Percentiles rank a stretch among this genome's conserved stretches.
These are phyloP conservation scores for Antarctomyces pellizariae DNA, from an alignment of 495 filamentous ascomycete genomes.

Conservation along the genomic window DNA sequence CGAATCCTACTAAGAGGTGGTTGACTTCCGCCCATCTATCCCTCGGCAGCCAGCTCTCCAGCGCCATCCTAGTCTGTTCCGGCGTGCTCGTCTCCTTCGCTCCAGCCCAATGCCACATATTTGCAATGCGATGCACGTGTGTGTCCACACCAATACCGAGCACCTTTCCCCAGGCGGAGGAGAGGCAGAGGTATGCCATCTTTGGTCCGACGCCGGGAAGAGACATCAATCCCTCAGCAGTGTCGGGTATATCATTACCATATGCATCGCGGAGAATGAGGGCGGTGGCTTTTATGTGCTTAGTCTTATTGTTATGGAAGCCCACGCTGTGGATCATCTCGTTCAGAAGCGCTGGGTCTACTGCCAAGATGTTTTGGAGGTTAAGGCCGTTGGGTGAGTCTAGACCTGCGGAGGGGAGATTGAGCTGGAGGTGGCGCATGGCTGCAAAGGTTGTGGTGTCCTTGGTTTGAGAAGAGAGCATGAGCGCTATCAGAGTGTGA, in stretches of 20 bases:
- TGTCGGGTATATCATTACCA: conserved; percentile 59
- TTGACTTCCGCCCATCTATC: conserved; percentile 94
- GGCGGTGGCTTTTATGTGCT: conserved; percentile 61
- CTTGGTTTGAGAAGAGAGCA: conserved; percentile 94
- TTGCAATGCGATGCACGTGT: conserved; percentile 71
- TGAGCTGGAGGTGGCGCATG: conserved; percentile 53
- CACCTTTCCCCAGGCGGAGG: conserved; percentile 30
- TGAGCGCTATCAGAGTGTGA: conserved; percentile 76
- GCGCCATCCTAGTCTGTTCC: conserved; percentile 55
- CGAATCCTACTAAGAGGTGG: conserved; percentile 71
- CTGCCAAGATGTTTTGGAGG: conserved; percentile 55
- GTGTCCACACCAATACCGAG: conserved; percentile 46
- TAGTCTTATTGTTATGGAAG: conserved; percentile 91
- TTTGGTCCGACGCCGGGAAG: conserved; percentile 91
- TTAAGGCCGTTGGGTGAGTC: conserved; percentile 29
- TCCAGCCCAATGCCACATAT: conserved; percentile 78
- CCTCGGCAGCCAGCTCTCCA: conserved; percentile 66
- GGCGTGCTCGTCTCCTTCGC: conserved; percentile 43
- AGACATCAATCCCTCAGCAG: conserved; percentile 49
- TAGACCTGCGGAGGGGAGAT: conserved; percentile 30
- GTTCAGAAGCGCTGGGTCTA: conserved; percentile 46
- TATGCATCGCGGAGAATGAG: conserved; percentile 45
- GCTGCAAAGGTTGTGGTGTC: conserved; percentile 79
- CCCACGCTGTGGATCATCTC: conserved; percentile 64
- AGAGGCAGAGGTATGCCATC: conserved; percentile 89